Evolutionary conservation across 768 basidiomycete species (phyloP), one percentile per base, ranked within the genome.

Genomic region (Trametes villosa): DNA sequence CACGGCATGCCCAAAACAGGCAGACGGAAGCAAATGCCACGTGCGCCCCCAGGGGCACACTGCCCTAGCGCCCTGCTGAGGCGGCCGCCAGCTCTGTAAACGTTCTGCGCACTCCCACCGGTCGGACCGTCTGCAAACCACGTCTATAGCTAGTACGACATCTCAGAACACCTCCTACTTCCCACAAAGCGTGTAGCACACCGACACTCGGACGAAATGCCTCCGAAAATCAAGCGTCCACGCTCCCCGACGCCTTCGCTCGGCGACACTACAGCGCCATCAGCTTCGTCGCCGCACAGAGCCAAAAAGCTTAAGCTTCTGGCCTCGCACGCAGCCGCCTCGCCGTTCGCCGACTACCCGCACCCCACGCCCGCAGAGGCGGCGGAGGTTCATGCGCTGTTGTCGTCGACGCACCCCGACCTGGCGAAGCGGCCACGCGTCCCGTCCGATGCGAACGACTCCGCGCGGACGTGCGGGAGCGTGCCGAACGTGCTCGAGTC

Each of bases 401-500:
- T 85, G 34, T 5, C 73, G 71, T 1, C 67, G 68, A 51, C 75
- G 72, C 62, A 69, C 59, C 42, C 50, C 53, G 31, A 71, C 74
- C 46, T 57, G 65, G 53, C 63, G 2, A 70, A 75, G 1, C 67
- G 70, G 41, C 74, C 75, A 38, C 62, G 57, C 9, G 22, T 65
- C 8, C 72, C 77, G 41, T 36, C 65, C 17, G 59, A 60, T 9
- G 41, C n/a, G 18, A 72, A 63, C 44, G 78, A 82, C 60, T 74
- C 83, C 9, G 81, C 80, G 5, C 53, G 65, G 57, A 79, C 80
- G 0, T 81, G 81, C 51, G 83, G 80, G 2, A 69, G 75, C 38
- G 77, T 78, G 2, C 78, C 80, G 3, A 81, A 86, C 64, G 83
- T 86, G 60, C 75, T 86, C 56, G 85, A 85, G 60, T 72, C 82